Percentiles rank a stretch among this genome's conserved stretches.
phyloP scores from a whole-genome alignment of 176 grass and related monocot genomes.

The Secale cereale region DNA sequence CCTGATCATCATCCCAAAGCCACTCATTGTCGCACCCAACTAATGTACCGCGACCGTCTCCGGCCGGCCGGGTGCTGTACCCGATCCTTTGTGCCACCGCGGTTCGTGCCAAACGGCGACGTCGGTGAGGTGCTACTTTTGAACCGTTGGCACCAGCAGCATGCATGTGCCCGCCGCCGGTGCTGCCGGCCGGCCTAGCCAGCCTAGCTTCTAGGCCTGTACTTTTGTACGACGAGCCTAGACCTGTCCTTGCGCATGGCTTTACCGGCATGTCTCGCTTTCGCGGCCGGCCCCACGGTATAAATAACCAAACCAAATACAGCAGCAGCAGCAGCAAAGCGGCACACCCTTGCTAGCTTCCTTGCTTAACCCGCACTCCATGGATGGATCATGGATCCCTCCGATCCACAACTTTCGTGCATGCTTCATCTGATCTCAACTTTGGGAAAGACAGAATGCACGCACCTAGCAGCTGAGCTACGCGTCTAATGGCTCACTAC shows the following conservation, averaged over 20 bases:
- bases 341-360: conserved; percentile 7
- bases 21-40: too few relatives aligned
- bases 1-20: too few relatives aligned
- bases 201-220: not conserved
- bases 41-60: too few relatives aligned
- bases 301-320: not conserved
- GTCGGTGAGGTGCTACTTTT: not conserved
- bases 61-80: too few relatives aligned
- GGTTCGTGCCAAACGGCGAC: not conserved
- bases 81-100: not conserved
- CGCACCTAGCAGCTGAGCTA: not conserved
- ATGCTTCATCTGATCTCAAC: not conserved
- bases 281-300: not conserved
- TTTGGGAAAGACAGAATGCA: not conserved
- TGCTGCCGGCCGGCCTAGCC: not conserved
- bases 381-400: conserved; percentile 24
- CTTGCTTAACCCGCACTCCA: conserved; percentile 43
- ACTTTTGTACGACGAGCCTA: not conserved
- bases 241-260: not conserved
- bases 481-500: too few relatives aligned
- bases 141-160: not conserved
- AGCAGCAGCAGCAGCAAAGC: not conserved
- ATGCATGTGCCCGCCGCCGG: not conserved
- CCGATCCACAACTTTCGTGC: not conserved
- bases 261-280: not conserved